Evolutionary conservation across 2,329 filamentous ascomycete genomes (phyloP).

Genomic region (Aspergillus hortae): DNA sequence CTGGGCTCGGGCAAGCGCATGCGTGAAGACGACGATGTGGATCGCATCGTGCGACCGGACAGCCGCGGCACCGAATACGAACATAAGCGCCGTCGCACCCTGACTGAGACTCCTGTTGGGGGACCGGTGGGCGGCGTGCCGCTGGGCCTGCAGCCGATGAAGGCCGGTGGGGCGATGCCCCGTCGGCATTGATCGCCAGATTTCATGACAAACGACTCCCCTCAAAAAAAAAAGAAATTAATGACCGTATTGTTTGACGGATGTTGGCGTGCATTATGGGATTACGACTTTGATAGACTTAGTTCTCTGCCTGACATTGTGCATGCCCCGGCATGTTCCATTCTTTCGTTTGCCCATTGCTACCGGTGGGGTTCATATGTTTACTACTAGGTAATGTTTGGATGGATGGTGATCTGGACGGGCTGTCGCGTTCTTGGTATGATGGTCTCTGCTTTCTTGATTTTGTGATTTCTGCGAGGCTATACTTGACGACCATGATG

Average conservation of each 20-base stretch:
- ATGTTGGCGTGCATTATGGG: constrained; percentile 14
- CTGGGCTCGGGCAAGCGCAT: constrained; percentile 57
- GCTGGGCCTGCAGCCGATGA: constrained; percentile 41
- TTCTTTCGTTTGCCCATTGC: not conserved
- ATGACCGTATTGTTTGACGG: not conserved
- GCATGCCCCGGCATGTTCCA: not conserved
- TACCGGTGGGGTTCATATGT: not conserved
- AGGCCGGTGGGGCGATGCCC: constrained; percentile 39
- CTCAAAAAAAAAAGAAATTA: not conserved
- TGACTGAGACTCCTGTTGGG: constrained; percentile 56
- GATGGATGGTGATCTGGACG: not conserved
- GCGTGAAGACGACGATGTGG: constrained; percentile 62
- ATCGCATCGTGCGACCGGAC: constrained; percentile 63
- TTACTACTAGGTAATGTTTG: not conserved
- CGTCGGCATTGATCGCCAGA: constrained; percentile 32
- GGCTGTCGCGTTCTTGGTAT: constrained; percentile 13
- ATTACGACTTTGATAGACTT: constrained; percentile 15
- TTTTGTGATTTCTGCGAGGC: constrained; percentile 14
- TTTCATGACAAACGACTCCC: not conserved
- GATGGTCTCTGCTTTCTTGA: constrained; percentile 10
- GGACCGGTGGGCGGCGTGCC: constrained; percentile 41
- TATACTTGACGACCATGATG: constrained; percentile 34
- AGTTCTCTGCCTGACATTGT: not conserved
- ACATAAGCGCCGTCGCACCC: constrained; percentile 76
- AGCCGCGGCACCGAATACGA: constrained; percentile 58